Percentiles rank a stretch among this genome's conserved stretches.
phyloP scores from a whole-genome alignment of 169 alveolate species.

The Plasmodium adleri region DNA sequence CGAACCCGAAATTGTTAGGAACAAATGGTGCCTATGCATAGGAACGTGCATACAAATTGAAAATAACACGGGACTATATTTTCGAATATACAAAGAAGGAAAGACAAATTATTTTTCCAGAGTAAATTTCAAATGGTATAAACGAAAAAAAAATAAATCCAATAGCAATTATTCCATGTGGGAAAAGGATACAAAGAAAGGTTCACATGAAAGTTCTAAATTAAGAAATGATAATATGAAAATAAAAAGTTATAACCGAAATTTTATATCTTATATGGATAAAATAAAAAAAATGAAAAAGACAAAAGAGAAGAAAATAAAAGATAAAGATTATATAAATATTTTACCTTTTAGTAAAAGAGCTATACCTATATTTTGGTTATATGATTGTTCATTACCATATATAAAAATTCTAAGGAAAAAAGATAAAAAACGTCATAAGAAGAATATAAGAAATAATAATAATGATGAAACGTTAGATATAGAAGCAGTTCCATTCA shows the following conservation, averaged over 20 bases:
- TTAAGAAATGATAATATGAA: not conserved
- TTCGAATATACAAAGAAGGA: constrained; percentile 80
- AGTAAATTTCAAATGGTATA: constrained; percentile 70
- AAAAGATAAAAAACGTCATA: constrained; percentile 48
- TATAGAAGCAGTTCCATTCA: constrained; percentile 65
- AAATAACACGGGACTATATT: constrained; percentile 77
- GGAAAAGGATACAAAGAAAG: constrained; percentile 19
- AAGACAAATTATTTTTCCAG: constrained; percentile 72
- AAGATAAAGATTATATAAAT: constrained; percentile 37
- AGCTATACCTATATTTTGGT: constrained; percentile 71
- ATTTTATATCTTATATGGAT: constrained; percentile 10
- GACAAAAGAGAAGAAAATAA: constrained; percentile 19
- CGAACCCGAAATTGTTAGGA: constrained; percentile 80
- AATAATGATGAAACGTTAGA: constrained; percentile 38
- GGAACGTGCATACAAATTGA: constrained; percentile 83
- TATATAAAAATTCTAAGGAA: constrained; percentile 71
- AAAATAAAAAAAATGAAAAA: constrained; percentile 46
- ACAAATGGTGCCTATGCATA: constrained; percentile 80
- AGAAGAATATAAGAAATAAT: constrained; percentile 20
- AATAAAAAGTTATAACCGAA: not conserved
- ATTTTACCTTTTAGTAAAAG: constrained; percentile 72
- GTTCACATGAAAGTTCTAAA: constrained; percentile 14
- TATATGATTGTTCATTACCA: constrained; percentile 73
- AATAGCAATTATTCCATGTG: constrained; percentile 8
- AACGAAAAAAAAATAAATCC: constrained; percentile 16